Evolutionary conservation across 495 filamentous ascomycete genomes (phyloP).

Genomic region (Monascus purpureus): DNA sequence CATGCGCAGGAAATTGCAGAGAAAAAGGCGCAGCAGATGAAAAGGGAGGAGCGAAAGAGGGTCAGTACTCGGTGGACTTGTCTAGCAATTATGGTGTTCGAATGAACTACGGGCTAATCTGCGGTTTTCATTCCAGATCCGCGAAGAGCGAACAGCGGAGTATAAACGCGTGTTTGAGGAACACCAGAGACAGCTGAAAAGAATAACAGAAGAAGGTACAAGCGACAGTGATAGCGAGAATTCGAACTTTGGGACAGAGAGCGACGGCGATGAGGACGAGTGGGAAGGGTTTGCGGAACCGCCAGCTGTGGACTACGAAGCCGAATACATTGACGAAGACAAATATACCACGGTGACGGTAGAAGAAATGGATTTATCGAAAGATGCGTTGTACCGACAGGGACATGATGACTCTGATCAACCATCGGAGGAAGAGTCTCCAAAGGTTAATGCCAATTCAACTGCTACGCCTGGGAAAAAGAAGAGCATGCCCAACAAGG

Average conservation of each 20-base stretch:
- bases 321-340: conserved; percentile 94
- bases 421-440: conserved; percentile 14
- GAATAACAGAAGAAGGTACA: conserved; percentile 31
- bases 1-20: conserved; percentile 65
- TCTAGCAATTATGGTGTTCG: too few relatives aligned
- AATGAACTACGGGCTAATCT: too few relatives aligned
- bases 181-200: conserved; percentile 46
- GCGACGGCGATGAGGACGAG: conserved; percentile 32
- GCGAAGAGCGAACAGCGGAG: conserved; percentile 64
- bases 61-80: too few relatives aligned
- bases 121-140: too few relatives aligned
- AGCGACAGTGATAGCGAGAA: conserved; percentile 34
- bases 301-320: conserved; percentile 59
- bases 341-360: conserved; percentile 88
- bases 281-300: conserved; percentile 50
- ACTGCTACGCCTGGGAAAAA: conserved; percentile 25
- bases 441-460: conserved; percentile 13
- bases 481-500: conserved; percentile 39
- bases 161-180: conserved; percentile 64
- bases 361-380: conserved; percentile 73
- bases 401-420: conserved; percentile 25
- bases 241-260: conserved; percentile 14
- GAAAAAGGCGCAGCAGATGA: conserved; percentile 60
- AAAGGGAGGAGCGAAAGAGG: conserved; percentile 53
- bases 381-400: conserved; percentile 48